phyloP scores from a whole-genome alignment of 1,139 yeast species.

The Lizanozyma gosingica region DNA sequence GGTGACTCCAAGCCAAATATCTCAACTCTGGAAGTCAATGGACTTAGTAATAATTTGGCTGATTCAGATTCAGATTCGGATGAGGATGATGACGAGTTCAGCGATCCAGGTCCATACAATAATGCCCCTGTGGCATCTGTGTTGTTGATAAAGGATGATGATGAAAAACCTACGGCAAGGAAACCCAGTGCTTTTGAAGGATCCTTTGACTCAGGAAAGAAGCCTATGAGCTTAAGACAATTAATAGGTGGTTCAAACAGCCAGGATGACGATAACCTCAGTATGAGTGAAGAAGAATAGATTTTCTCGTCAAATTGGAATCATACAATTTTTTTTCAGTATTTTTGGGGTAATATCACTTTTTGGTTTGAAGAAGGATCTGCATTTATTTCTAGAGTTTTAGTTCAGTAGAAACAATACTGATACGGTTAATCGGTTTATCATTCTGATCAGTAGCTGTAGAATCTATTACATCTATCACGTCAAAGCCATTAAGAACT shows the following conservation, averaged over 20 bases:
- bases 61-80: constrained; percentile 3
- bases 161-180: constrained; percentile 7
- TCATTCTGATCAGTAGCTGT: not conserved
- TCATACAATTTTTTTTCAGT: no score
- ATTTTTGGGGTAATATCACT: no score
- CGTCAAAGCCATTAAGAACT: constrained; percentile 53
- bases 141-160: constrained; percentile 15
- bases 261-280: constrained; percentile 18
- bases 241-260: constrained; percentile 21
- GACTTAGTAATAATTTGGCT: not conserved
- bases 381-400: no score
- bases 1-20: not conserved
- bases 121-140: constrained; percentile 11
- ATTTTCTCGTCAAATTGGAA: no score
- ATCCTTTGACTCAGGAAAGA: constrained; percentile 8
- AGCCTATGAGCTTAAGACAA: constrained; percentile 34
- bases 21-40: constrained; percentile 1
- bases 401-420: not conserved
- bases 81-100: constrained; percentile 18
- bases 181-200: not conserved
- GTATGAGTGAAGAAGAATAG: constrained; percentile 34
- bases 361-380: no score
- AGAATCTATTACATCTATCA: not conserved
- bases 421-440: not conserved
- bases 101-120: constrained; percentile 18